Conservation (phyloP, 805 yeast genomes). For the Nakazawaea wickerhamii region DNA sequence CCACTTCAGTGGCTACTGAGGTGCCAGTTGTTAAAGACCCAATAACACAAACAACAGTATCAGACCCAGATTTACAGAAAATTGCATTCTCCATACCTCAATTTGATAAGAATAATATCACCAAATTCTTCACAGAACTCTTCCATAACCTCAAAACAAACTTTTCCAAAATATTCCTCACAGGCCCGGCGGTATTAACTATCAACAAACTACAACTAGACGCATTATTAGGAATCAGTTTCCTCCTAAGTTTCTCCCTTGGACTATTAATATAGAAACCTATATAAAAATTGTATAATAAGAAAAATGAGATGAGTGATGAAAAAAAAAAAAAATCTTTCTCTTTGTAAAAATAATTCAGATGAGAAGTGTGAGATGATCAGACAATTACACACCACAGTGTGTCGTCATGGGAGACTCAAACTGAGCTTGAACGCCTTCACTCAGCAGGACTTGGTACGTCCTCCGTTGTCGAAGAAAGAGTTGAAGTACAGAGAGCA, state of each 20-base stretch:
- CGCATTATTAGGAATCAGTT: neutral
- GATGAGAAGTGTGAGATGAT: neutral
- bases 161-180: neutral
- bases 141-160: neutral
- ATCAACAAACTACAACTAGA: constrained; percentile 4
- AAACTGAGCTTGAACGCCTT: constrained; percentile 3
- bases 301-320: neutral
- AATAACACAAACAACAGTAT: neutral
- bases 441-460: neutral
- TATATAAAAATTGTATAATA: neutral
- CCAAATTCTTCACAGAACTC: neutral
- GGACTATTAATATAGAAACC: constrained; percentile 4
- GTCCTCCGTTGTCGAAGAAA: constrained; percentile 6
- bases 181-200: neutral
- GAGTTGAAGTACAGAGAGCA: constrained; percentile 1
- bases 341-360: neutral
- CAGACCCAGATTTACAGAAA: neutral
- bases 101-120: constrained; percentile 1
- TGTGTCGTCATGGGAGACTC: constrained; percentile 2
- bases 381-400: constrained; percentile 2
- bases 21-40: constrained; percentile 1
- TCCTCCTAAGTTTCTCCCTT: neutral
- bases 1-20: neutral
- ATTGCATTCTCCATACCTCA: neutral
- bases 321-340: neutral